Evolutionary conservation across 164 flowering plant genomes (phyloP).

Genomic region (Liriodendron chinense): DNA sequence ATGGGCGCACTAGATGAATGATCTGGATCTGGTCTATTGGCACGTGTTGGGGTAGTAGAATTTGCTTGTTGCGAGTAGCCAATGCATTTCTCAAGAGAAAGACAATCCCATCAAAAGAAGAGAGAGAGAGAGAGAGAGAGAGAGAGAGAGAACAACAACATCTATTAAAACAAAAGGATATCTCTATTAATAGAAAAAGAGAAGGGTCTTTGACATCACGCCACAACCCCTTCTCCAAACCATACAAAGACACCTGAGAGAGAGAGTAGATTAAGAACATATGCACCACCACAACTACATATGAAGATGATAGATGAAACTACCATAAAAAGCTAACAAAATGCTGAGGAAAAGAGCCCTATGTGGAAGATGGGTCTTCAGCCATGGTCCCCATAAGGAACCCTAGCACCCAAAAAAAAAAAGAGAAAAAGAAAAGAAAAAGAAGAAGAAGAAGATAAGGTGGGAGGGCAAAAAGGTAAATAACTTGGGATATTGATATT

Average conservation of each 20-base stretch:
- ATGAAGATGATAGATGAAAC: background rate
- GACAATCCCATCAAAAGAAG: slow-evolving; percentile 15
- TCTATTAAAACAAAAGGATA: slow-evolving; percentile 4
- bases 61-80: no score
- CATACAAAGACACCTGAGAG: slow-evolving; percentile 19
- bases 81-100: background rate
- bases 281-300: slow-evolving; percentile 25
- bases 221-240: slow-evolving; percentile 20
- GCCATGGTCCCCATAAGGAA: slow-evolving; percentile 23
- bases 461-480: slow-evolving; percentile 10
- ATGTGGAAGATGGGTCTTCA: slow-evolving; percentile 20
- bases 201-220: slow-evolving; percentile 14
- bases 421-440: background rate
- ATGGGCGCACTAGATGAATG: no score
- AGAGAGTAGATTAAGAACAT: slow-evolving; percentile 15
- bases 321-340: slow-evolving; percentile 26
- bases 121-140: slow-evolving; percentile 11
- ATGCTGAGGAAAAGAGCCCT: slow-evolving; percentile 23
- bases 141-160: slow-evolving; percentile 11
- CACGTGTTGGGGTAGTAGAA: no score
- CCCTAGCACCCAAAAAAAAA: slow-evolving; percentile 13
- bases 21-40: no score
- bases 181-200: slow-evolving; percentile 15
- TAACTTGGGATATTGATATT: slow-evolving; percentile 19
- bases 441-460: slow-evolving; percentile 11